phyloP scores from a whole-genome alignment of 306 rosid species.

The Vigna reflexopilosa region DNA sequence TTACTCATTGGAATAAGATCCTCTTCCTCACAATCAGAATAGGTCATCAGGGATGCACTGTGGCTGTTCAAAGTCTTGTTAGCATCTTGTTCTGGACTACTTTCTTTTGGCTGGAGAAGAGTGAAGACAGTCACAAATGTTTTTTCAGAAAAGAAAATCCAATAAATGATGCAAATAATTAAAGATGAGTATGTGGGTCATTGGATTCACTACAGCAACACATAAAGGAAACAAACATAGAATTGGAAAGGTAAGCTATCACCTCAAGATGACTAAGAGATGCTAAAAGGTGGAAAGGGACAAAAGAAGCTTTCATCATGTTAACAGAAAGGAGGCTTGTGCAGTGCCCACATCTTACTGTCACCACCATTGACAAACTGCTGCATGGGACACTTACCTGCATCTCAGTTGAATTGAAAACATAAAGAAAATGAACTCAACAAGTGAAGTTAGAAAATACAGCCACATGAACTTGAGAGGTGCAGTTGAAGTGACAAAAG shows the following conservation, averaged over 20 bases:
- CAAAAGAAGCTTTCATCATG: slow-evolving; percentile 85
- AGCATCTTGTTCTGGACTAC: slow-evolving; percentile 55
- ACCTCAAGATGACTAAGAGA: slow-evolving; percentile 70
- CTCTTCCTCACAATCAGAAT: slow-evolving; percentile 76
- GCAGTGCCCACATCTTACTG: slow-evolving; percentile 97
- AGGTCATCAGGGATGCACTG: slow-evolving; percentile 54
- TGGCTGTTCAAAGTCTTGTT: slow-evolving; percentile 52
- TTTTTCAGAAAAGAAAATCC: neutral
- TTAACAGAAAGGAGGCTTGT: slow-evolving; percentile 82
- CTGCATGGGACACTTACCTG: slow-evolving; percentile 96
- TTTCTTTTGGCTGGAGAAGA: slow-evolving; percentile 58
- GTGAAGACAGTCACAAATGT: slow-evolving; percentile 38
- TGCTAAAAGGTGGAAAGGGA: slow-evolving; percentile 81
- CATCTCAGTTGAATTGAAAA: slow-evolving; percentile 33
- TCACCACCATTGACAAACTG: slow-evolving; percentile 86
- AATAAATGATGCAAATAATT: slow-evolving; percentile 15
- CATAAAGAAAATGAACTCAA: neutral
- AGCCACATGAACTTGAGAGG: neutral
- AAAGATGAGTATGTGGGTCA: slow-evolving; percentile 1
- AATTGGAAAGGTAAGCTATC: slow-evolving; percentile 24
- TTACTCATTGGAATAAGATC: slow-evolving; percentile 57
- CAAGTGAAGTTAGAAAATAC: neutral
- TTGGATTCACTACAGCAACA: slow-evolving; percentile 13
- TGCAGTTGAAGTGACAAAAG: neutral
- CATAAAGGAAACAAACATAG: neutral